Conservation (phyloP, 371 early-diverging fungal species). For the Mucor lusitanicus region DNA sequence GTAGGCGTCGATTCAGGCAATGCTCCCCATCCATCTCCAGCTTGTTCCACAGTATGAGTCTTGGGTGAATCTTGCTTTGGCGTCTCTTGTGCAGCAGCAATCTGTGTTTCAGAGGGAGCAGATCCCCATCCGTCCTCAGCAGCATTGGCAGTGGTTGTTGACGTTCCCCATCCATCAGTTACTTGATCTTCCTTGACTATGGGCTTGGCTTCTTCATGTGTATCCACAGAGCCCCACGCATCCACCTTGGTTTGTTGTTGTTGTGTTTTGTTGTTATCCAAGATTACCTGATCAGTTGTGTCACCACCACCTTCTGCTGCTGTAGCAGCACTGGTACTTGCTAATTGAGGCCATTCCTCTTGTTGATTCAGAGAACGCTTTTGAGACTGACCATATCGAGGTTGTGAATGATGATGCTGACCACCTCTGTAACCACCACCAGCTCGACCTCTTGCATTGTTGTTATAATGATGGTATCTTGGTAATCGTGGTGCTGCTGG, state of each 20-base stretch:
- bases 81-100: not conserved
- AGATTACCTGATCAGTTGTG: not conserved
- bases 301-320: not conserved
- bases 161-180: not conserved
- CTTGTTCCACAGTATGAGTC: not conserved
- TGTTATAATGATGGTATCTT: not conserved
- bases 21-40: not conserved
- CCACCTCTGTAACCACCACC: not conserved
- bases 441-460: not conserved
- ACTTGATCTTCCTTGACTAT: not conserved
- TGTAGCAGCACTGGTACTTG: not conserved
- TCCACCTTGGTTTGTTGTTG: not conserved
- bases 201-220: not conserved
- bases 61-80: not conserved
- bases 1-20: not conserved
- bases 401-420: not conserved
- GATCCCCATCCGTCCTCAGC: not conserved
- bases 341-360: constrained; percentile 8
- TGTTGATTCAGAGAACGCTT: not conserved
- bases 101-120: not conserved
- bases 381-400: not conserved
- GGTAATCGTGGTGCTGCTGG: not conserved
- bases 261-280: not conserved
- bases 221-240: constrained; percentile 4
- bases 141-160: not conserved